These are phyloP conservation scores for Meira nashicola DNA, from an alignment of 1,284 basidiomycete genomes.

Conservation along the genomic window DNA sequence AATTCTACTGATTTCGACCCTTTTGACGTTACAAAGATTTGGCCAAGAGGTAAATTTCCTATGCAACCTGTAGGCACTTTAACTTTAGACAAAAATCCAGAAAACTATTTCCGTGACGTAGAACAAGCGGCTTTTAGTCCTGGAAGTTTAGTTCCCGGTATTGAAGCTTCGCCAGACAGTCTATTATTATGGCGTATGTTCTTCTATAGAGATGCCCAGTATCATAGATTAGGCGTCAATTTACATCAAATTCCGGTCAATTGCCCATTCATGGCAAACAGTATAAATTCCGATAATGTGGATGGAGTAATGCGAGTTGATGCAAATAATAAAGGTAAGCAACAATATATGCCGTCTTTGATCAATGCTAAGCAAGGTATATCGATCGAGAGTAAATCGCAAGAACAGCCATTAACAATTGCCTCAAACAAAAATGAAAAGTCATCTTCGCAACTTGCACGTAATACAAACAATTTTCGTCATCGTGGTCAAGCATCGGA, in stretches of 20 bases:
- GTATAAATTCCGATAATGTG: neutral
- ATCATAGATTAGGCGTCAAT: constrained; percentile 43
- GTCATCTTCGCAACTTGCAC: neutral
- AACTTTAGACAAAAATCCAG: constrained; percentile 53
- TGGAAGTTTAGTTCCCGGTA: constrained; percentile 51
- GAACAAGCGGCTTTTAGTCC: constrained; percentile 63
- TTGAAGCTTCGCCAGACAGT: constrained; percentile 50
- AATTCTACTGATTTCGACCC: constrained; percentile 72
- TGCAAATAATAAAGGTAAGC: constrained; percentile 6
- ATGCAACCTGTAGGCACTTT: constrained; percentile 55
- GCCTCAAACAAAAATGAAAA: neutral
- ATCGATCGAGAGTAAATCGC: too few relatives aligned
- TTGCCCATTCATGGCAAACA: constrained; percentile 23
- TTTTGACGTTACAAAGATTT: constrained; percentile 56
- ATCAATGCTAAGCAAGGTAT: constrained; percentile 6
- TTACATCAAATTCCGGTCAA: constrained; percentile 52
- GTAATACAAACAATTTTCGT: constrained; percentile 1
- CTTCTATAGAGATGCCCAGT: constrained; percentile 51
- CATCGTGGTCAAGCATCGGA: constrained; percentile 7
- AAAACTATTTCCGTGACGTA: constrained; percentile 73
- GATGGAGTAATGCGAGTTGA: constrained; percentile 7
- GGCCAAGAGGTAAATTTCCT: constrained; percentile 45
- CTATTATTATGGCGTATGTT: neutral
- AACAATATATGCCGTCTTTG: constrained; percentile 9
- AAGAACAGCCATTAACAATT: too few relatives aligned